A percentile compares a stretch with the other conserved stretches of the same genome.
Evolutionary conservation across 176 grass and related monocot genomes (phyloP).

Genomic region (Aegilops speltoides): DNA sequence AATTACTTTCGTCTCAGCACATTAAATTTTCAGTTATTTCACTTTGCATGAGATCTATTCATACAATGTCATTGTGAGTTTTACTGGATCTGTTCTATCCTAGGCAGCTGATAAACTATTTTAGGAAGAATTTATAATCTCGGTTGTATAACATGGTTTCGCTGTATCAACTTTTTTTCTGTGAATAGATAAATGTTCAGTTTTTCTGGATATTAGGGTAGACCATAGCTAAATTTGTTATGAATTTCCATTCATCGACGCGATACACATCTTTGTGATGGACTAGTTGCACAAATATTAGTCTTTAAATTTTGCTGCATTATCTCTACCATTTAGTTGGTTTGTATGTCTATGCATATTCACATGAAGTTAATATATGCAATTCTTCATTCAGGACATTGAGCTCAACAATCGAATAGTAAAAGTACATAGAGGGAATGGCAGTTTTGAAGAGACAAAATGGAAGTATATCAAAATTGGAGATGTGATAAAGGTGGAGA

Average conservation of each 20-base stretch:
- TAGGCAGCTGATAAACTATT: not conserved
- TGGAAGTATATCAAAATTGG: slow-evolving; percentile 87
- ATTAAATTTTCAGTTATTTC: not conserved
- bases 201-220: slow-evolving; percentile 2
- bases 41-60: slow-evolving; percentile 3
- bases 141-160: not conserved
- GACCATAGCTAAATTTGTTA: not conserved
- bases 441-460: slow-evolving; percentile 62
- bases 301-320: not conserved
- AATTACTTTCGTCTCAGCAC: slow-evolving; percentile 3
- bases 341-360: slow-evolving; percentile 4
- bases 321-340: not conserved
- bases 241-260: not conserved
- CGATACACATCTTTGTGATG: not conserved
- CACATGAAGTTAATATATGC: slow-evolving; percentile 27
- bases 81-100: not conserved
- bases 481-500: slow-evolving; percentile 97
- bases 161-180: not conserved
- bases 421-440: slow-evolving; percentile 55
- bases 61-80: slow-evolving; percentile 18
- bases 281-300: not conserved
- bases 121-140: slow-evolving; percentile 9
- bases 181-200: not conserved
- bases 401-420: slow-evolving; percentile 91
- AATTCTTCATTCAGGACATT: slow-evolving; percentile 66